Conservation (phyloP, 169 alveolate genomes). For the Plasmodium billcollinsi region DNA sequence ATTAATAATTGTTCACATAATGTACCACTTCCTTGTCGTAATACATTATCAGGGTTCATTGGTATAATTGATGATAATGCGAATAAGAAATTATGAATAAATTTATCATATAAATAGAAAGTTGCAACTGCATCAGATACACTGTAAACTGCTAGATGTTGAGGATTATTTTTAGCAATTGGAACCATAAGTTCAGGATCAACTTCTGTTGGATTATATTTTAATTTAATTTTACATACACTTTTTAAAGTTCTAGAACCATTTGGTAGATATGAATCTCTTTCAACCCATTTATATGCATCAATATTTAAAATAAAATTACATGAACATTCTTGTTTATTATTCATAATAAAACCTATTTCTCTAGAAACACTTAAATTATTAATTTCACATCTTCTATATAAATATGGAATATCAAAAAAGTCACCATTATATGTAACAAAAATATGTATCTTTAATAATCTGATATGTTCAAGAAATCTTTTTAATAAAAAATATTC, state of each 20-base stretch:
- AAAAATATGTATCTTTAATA: constrained; percentile 91
- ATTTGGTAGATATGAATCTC: constrained; percentile 99
- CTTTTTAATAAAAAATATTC: constrained; percentile 82
- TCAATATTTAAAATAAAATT: constrained; percentile 95
- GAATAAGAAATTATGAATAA: constrained; percentile 98
- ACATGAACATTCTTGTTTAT: constrained; percentile 88
- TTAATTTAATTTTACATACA: constrained; percentile 98
- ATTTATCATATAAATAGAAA: constrained; percentile 96
- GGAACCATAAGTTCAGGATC: constrained; percentile 99
- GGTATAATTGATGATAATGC: constrained; percentile 99
- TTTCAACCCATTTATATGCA: constrained; percentile 99
- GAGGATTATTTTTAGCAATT: constrained; percentile 95
- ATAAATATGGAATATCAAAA: constrained; percentile 98
- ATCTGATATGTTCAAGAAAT: constrained; percentile 79
- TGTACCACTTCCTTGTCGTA: constrained; percentile 99
- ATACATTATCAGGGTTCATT: constrained; percentile 95
- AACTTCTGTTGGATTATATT: constrained; percentile 98
- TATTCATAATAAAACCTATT: constrained; percentile 88
- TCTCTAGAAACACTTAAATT: constrained; percentile 91
- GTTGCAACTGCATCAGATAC: constrained; percentile 99
- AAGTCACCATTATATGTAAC: constrained; percentile 99
- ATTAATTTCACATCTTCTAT: constrained; percentile 92
- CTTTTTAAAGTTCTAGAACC: constrained; percentile 94
- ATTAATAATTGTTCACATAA: constrained; percentile 97
- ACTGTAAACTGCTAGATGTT: constrained; percentile 98